Evolutionary conservation across 768 basidiomycete species (phyloP), one percentile per base, ranked within the genome.

Genomic region (Paxillus ammoniavirescens): DNA sequence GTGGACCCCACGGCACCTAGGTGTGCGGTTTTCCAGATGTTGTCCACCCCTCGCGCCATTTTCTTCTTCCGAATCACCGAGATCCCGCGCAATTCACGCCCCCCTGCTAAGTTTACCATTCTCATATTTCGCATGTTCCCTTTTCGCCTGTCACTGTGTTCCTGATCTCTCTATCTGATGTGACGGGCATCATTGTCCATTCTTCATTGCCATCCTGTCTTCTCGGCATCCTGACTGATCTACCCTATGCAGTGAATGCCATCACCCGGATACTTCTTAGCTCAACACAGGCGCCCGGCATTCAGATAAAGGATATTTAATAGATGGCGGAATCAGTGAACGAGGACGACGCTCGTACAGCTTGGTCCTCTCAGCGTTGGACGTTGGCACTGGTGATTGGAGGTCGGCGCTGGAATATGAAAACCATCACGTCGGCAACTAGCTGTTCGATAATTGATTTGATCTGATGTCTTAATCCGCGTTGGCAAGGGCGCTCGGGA

Each of bases 281-380:
- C 68, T 89, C 93, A 23, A 82, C 81, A 28, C 87, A 87, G 61
- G 92, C 92, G 15, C 94, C 93, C n/a, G 89, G 90, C 14, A 94
- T 97, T 68, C 87, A 82, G 62, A 81, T 97, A 70, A 81, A 83
- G 51, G 93, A 94, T 75, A 76, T 81, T 56, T 90, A 80, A 70
- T 55, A 49, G 28, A 30, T 35, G 10, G 17, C 26, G 18, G 17
- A 43, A 23, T 23, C 26, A 17, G 17, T n/a, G n/a, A n/a, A n/a
- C n/a, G n/a, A n/a, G 52, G 35, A 42, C 48, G 50, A 42, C 55
- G 53, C 56, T 52, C 42, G 61, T 60, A 62, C 62, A 54, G 64
- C 46, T 59, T 65, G 66, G 64, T n/a, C 3, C 14, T 10, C 35
- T 33, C 42, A 28, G 54, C 44, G 31, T 52, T 49, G 17, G 37